These are phyloP conservation scores for Tetratostichococcus sp. DNA, from an alignment of 139 green algal species.

Conservation along the genomic window DNA sequence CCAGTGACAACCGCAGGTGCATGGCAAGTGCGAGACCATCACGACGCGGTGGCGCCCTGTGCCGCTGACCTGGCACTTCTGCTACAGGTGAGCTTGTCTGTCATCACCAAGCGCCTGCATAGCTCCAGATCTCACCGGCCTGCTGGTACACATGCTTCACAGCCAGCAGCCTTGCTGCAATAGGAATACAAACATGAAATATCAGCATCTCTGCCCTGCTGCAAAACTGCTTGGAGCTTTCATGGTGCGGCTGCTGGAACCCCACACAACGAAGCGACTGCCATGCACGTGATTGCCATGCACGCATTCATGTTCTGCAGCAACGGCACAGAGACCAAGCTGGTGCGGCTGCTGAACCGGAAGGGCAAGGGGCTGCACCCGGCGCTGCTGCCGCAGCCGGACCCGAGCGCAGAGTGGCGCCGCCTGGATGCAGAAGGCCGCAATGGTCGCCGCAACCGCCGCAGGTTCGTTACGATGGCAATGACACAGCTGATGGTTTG, in stretches of 20 bases:
- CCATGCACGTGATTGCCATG: background rate
- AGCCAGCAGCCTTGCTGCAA: too few relatives aligned
- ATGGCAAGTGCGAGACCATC: slow-evolving; percentile 66
- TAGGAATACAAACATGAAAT: too few relatives aligned
- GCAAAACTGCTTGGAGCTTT: too few relatives aligned
- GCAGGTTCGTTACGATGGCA: too few relatives aligned
- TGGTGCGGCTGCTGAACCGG: slow-evolving; percentile 50
- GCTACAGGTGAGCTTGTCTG: slow-evolving; percentile 30
- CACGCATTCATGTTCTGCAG: slow-evolving; percentile 3
- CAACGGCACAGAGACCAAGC: background rate
- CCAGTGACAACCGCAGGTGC: slow-evolving; percentile 40
- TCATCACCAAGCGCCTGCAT: too few relatives aligned
- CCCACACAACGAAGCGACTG: too few relatives aligned
- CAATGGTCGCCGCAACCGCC: background rate
- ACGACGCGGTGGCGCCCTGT: slow-evolving; percentile 82
- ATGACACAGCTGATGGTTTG: too few relatives aligned
- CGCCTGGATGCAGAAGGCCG: background rate
- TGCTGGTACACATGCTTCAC: too few relatives aligned
- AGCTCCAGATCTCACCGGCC: too few relatives aligned
- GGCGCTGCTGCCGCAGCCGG: slow-evolving; percentile 17
- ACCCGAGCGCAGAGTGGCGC: background rate
- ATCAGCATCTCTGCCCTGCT: too few relatives aligned
- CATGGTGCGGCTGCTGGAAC: too few relatives aligned
- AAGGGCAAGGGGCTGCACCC: slow-evolving; percentile 39
- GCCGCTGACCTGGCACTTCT: slow-evolving; percentile 90